A percentile compares a stretch with the other conserved stretches of the same genome.
These are phyloP conservation scores for Tubosaeta brunneosetosa DNA, from an alignment of 768 basidiomycete species.

Conservation along the genomic window DNA sequence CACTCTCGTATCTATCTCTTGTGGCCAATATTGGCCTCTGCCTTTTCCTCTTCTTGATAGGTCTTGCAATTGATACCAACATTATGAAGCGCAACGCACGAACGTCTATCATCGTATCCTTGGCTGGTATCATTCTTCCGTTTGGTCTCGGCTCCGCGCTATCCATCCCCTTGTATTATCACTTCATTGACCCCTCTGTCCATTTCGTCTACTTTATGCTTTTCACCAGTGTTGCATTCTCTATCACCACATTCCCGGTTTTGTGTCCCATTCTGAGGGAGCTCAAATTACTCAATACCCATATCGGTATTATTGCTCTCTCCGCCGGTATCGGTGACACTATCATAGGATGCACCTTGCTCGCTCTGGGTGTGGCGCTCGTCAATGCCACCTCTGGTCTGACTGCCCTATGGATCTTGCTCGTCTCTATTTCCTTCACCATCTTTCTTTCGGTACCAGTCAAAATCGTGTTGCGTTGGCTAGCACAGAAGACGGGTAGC, in stretches of 20 bases:
- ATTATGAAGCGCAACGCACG: constrained; percentile 75
- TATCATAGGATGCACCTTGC: constrained; percentile 80
- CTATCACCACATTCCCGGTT: constrained; percentile 83
- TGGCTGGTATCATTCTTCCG: constrained; percentile 81
- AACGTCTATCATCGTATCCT: constrained; percentile 61
- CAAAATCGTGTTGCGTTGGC: constrained; percentile 56
- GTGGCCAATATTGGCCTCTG: constrained; percentile 85
- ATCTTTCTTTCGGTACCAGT: constrained; percentile 62
- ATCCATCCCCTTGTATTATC: constrained; percentile 46
- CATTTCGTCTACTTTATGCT: constrained; percentile 89
- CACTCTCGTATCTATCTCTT: constrained; percentile 74
- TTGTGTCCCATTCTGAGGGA: constrained; percentile 85
- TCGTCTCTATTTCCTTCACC: constrained; percentile 76
- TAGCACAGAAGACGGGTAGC: constrained; percentile 75
- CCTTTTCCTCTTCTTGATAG: constrained; percentile 88
- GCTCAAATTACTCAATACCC: constrained; percentile 85
- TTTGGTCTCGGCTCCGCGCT: constrained; percentile 79
- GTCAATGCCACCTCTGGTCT: constrained; percentile 84
- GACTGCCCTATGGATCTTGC: constrained; percentile 78
- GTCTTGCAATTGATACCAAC: constrained; percentile 78
- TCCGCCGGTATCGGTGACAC: constrained; percentile 89
- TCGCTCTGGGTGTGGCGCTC: constrained; percentile 87
- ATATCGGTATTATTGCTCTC: constrained; percentile 89
- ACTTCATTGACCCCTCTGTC: constrained; percentile 60
- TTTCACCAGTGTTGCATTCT: constrained; percentile 87